Conservation (phyloP, 2,329 filamentous ascomycete genomes). For the Trichoderma oligosporum region DNA sequence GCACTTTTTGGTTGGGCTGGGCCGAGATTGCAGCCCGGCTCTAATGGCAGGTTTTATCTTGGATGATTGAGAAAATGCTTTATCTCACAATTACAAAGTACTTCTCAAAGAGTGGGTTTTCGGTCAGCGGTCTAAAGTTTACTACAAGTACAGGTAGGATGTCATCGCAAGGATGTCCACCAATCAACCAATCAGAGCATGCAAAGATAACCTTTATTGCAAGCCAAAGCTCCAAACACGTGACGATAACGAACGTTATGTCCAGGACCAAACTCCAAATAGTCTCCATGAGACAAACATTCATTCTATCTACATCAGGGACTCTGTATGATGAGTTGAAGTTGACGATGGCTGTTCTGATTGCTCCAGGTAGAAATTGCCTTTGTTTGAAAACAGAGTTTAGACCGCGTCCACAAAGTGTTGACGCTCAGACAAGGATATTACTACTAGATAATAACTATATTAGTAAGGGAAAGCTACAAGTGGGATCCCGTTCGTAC, state of each 20-base stretch:
- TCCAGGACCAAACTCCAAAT: no score
- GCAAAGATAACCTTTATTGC: neutral
- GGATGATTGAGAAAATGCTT: constrained; percentile 10
- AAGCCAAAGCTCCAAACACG: constrained; percentile 8
- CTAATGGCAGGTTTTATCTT: neutral
- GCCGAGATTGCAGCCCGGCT: constrained; percentile 3
- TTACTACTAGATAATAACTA: neutral
- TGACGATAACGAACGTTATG: no score
- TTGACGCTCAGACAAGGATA: neutral
- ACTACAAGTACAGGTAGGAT: no score
- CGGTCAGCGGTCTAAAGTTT: constrained; percentile 12
- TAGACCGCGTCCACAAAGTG: no score
- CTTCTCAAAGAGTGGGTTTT: neutral
- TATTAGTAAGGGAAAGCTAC: no score
- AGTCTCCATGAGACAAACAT: neutral
- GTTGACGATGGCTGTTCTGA: neutral
- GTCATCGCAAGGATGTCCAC: constrained; percentile 3
- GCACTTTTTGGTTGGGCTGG: neutral
- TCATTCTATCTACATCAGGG: neutral
- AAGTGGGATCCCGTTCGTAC: no score
- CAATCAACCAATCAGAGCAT: constrained; percentile 5
- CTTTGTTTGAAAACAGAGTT: no score
- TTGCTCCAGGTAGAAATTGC: neutral
- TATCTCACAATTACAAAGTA: neutral
- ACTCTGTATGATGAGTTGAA: no score